Evolutionary conservation across 257 asterid species (phyloP), one percentile per base, ranked within the genome.

Genomic region (Solanum lycopersicoides): DNA sequence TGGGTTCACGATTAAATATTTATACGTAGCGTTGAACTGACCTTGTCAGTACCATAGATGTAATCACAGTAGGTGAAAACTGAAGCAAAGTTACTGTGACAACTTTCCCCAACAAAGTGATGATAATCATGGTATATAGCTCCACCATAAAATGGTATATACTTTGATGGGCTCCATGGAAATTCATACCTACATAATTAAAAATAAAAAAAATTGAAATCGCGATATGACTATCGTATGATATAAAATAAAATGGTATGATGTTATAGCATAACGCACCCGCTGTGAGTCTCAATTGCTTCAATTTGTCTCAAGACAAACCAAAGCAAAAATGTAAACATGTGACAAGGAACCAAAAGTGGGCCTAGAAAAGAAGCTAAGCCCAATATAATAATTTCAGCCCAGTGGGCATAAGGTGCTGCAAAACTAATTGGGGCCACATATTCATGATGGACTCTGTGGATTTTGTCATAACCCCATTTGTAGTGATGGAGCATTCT

Each of bases 91-190:
- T 95, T 95, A 91, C 95, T 94, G 42, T 93, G 95, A 85, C 98
- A 90, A 83, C 90, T 93, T 41, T 65, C 95, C 30, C 98, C 98
- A 86, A 95, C 98, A 82, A 84, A 92, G 87, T 94, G 98, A 82
- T 95, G 98, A 89, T 95, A 94, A 80, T 95, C 98, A 85, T 95
- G 98, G 91, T 91, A 91, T n/a, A 71, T 88, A 12, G 98, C 93
- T 68, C 98, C 98, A 65, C 98, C 98, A 79, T 95, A 95, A 83
- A 95, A 95, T 15, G 98, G 98, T 65, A 95, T 94, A 60, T 87
- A 89, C 83, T 92, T 95, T 35, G 92, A 88, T 47, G 97, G 98
- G 86, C 94, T 94, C 98, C 98, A 93, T 3, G 97, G 98, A 87
- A 94, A 94, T 21, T 95, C 98, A 75, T 93, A 94, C 90, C 98